phyloP scores from a whole-genome alignment of 192 early-diverging fungal species.

The Globomyces pollinis-pini region DNA sequence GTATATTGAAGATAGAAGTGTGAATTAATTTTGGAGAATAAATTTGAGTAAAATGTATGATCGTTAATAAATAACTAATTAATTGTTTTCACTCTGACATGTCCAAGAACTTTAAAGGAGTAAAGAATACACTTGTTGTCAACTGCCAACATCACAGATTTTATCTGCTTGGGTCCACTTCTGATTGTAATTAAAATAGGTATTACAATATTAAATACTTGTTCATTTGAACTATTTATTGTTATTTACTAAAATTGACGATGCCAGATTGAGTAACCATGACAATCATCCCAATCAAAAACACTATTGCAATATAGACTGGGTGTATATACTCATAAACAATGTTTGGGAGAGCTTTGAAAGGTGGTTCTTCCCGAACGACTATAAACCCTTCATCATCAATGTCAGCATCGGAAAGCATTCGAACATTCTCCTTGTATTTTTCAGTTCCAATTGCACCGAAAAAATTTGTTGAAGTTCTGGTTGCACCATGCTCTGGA shows the following conservation, averaged over 20 bases:
- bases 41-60: no score
- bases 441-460: background rate
- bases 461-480: background rate
- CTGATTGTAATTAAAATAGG: no score
- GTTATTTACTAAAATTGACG: no score
- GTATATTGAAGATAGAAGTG: no score
- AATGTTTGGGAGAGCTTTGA: conserved; percentile 1
- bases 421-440: conserved; percentile 1
- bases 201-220: no score
- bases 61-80: no score
- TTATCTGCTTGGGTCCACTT: no score
- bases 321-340: background rate
- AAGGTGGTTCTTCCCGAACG: background rate
- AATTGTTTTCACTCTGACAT: no score
- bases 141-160: no score
- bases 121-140: no score
- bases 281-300: background rate
- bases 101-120: no score
- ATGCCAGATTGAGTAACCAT: conserved; percentile 8
- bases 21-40: no score
- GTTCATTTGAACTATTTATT: background rate
- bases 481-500: background rate
- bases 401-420: background rate
- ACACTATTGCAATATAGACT: background rate
- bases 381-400: background rate